Conservation (phyloP, 2,329 filamentous ascomycete species). For the Microsporum ferrugineum region DNA sequence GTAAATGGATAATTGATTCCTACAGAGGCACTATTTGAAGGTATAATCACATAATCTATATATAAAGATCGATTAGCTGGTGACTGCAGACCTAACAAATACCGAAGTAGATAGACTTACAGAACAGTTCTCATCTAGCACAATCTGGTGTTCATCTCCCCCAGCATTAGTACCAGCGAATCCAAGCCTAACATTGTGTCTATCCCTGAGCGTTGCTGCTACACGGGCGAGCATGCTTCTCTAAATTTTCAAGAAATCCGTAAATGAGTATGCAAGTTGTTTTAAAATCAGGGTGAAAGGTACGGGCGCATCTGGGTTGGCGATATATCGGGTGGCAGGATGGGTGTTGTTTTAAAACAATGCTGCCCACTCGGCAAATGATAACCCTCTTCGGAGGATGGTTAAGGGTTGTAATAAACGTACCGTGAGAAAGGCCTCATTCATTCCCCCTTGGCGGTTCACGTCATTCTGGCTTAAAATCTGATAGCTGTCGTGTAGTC, state of each 20-base stretch:
- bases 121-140: constrained; percentile 36
- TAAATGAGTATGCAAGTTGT: constrained; percentile 12
- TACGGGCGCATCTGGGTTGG: not conserved
- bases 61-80: not conserved
- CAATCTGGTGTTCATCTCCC: constrained; percentile 20
- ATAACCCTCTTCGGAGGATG: constrained; percentile 14
- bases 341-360: constrained; percentile 11
- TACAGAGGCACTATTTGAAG: not conserved
- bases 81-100: not conserved
- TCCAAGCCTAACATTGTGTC: constrained; percentile 19
- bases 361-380: constrained; percentile 18
- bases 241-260: constrained; percentile 20
- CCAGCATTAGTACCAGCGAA: constrained; percentile 18
- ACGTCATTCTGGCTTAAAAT: constrained; percentile 54
- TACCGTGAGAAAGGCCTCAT: constrained; percentile 48
- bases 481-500: constrained; percentile 49
- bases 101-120: constrained; percentile 22
- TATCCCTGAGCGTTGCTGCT: constrained; percentile 32
- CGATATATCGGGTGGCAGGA: not conserved
- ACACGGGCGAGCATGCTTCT: constrained; percentile 39
- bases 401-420: constrained; percentile 21
- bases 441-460: constrained; percentile 46
- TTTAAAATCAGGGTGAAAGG: not conserved
- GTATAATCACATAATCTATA: not conserved
- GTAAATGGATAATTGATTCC: not conserved